Evolutionary conservation across 179 eudicot species (phyloP).

Genomic region (Pouteria campechiana): DNA sequence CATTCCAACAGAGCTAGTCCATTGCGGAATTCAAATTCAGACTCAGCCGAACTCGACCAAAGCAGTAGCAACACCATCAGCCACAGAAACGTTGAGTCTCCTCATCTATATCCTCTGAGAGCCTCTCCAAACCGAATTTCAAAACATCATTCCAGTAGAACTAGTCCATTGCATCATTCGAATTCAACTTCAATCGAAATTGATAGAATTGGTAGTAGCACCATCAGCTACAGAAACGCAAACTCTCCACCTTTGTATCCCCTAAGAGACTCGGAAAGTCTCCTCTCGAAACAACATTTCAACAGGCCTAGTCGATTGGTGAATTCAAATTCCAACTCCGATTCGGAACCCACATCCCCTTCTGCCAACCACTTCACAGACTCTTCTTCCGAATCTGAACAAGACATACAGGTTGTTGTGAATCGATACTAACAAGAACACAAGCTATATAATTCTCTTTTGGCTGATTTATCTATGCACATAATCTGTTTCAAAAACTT

Average conservation of each 20-base stretch:
- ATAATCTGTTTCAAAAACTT: neutral
- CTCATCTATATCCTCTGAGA: too few relatives aligned
- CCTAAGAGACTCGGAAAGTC: slow-evolving; percentile 30
- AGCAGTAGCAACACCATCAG: too few relatives aligned
- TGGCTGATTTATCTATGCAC: slow-evolving; percentile 18
- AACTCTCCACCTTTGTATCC: slow-evolving; percentile 34
- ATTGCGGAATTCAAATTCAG: slow-evolving; percentile 2
- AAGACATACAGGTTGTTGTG: slow-evolving; percentile 25
- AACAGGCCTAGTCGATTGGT: slow-evolving; percentile 6
- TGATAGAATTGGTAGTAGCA: slow-evolving; percentile 7
- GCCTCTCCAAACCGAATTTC: too few relatives aligned
- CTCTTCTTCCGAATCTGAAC: slow-evolving; percentile 20
- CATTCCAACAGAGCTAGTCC: slow-evolving; percentile 10
- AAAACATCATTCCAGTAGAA: too few relatives aligned
- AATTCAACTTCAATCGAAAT: slow-evolving; percentile 19
- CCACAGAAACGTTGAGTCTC: too few relatives aligned
- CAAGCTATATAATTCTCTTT: slow-evolving; percentile 1
- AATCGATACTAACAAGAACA: slow-evolving; percentile 13
- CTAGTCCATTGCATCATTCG: too few relatives aligned
- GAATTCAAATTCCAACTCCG: slow-evolving; percentile 6
- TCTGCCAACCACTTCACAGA: slow-evolving; percentile 8
- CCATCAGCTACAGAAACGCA: too few relatives aligned
- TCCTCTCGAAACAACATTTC: slow-evolving; percentile 13
- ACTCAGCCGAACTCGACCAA: too few relatives aligned
- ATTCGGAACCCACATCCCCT: slow-evolving; percentile 11